Base-by-base conservation (phyloP, 306 rosid genomes). In the Spatholobus suberectus region DNA sequence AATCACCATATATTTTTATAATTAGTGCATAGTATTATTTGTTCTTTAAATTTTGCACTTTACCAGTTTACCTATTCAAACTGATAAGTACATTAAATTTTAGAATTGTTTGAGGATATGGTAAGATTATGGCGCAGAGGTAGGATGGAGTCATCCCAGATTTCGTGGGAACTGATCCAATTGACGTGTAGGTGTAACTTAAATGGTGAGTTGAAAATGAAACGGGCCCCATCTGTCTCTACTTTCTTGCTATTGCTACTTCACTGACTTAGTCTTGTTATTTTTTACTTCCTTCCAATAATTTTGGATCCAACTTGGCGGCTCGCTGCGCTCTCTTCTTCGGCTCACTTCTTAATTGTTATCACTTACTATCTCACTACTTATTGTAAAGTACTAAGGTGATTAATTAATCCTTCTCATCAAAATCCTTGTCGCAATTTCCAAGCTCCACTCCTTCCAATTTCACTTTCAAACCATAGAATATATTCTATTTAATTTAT, bases 141-240 rank as follows among this genome's bases (percentile, higher is more conserved):
- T 83, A 40, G 66, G 87, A 75, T 70, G 37, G 85, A 79, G 73
- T 46, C 0, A 9, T 51, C 46, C 74, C 59, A 38, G 8, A 70
- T 78, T 69, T 44, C 18, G 71, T 75, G 74, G 21, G 70, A 82
- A 55, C 90, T 91, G 86, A 89, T 91, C 92, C 80, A 12, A 47
- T 62, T 87, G 82, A 87, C 78, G 83, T 81, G 87, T 27, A 27
- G 17, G 5, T 21, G 82, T 38, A 32, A 66, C 26, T 65, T 34
- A 14, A 66, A 62, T 35, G 54, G 14, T 14, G 6, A 10, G 15
- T 32, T 32, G 21, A 17, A 24, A 78, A 78, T 65, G 11, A 66
- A 65, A 47, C 52, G 49, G 86, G 82, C 10, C n/a, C 72, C 63
- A 62, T 18, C 4, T 63, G 35, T 83, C 59, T 21, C 57, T 24